Evolutionary conservation across 225 moss, liverwort and hornwort genomes (phyloP), one percentile per base, ranked within the genome.

Genomic region (Ulota crispa): DNA sequence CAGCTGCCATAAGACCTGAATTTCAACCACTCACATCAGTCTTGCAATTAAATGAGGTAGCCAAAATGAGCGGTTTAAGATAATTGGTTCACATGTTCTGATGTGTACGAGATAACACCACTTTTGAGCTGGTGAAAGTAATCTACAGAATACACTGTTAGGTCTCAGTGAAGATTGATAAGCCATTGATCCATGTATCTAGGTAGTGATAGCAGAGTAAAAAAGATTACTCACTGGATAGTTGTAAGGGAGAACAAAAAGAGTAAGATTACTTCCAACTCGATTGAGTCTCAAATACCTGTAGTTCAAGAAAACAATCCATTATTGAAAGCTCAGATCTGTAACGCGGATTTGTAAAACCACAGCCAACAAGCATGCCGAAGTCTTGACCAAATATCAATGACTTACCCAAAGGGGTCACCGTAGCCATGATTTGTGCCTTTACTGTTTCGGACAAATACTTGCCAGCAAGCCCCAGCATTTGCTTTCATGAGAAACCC

Each of bases 281-380:
- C 99, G 96, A 80, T 96, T 96, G 43, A 99, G 94, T 86, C 94
- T 94, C 85, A 99, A 83, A 89, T 90, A 99, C 83, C 99, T 90
- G 90, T 83, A 21, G 31, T 71, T 72, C 36, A 75, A 75, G 19
- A 63, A 71, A 63, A 63, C n/a, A 77, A 34, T 16, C 26, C 45
- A 82, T 34, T 30, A 53, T 9, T 62, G 37, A 73, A 67, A 68
- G 27, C 54, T 79, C 76, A 50, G 67, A 77, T 57, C 32, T 50
- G 56, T 64, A 57, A 80, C 45, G 82, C 13, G 43, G 23, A 81
- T 16, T 47, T 72, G 52, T 74, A 70, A 64, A 52, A 39, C 73
- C 28, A 53, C 72, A 61, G 24, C 26, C 45, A 56, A 57, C 54
- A 62, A 55, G 64, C 61, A 81, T 53, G 34, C 71, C 76, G 50